Evolutionary conservation across 176 grass and related monocot genomes (phyloP).

Genomic region (Coix lacrymajobi): DNA sequence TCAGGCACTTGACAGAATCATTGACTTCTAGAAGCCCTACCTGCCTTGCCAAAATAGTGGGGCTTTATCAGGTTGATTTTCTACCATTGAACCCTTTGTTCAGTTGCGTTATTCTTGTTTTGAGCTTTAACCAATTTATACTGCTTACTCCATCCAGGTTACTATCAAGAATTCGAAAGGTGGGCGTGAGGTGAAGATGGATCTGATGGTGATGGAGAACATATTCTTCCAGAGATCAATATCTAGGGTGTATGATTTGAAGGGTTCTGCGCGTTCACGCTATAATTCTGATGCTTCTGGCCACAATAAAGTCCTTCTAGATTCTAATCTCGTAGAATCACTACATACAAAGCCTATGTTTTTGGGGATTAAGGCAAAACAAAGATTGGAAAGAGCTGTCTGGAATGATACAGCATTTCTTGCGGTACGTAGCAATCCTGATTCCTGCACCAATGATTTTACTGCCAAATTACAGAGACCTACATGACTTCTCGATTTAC

Average conservation of each 20-base stretch:
- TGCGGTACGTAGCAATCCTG: conserved; percentile 49
- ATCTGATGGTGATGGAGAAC: conserved; percentile 97
- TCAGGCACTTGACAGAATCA: conserved; percentile 61
- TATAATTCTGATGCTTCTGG: conserved; percentile 78
- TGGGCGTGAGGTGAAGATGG: conserved; percentile 74
- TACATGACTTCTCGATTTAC: neutral
- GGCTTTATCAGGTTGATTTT: conserved; percentile 83
- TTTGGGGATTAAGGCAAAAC: conserved; percentile 63
- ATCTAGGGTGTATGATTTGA: conserved; percentile 90
- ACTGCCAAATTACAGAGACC: neutral
- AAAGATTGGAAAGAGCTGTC: conserved; percentile 66
- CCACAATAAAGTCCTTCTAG: conserved; percentile 80
- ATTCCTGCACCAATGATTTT: neutral
- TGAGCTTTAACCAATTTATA: conserved; percentile 21
- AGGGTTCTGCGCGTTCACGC: conserved; percentile 75
- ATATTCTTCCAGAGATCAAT: conserved; percentile 68
- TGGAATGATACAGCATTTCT: conserved; percentile 97
- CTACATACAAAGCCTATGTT: conserved; percentile 76
- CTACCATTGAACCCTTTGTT: neutral
- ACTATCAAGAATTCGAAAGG: conserved; percentile 66
- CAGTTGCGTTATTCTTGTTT: neutral
- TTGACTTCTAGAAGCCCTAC: conserved; percentile 67
- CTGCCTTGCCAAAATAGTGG: conserved; percentile 81
- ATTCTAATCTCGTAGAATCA: conserved; percentile 84
- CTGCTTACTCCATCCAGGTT: conserved; percentile 51